These are phyloP conservation scores for Aspergillus fischeri DNA, from an alignment of 2,329 filamentous ascomycete genomes.

Conservation along the genomic window DNA sequence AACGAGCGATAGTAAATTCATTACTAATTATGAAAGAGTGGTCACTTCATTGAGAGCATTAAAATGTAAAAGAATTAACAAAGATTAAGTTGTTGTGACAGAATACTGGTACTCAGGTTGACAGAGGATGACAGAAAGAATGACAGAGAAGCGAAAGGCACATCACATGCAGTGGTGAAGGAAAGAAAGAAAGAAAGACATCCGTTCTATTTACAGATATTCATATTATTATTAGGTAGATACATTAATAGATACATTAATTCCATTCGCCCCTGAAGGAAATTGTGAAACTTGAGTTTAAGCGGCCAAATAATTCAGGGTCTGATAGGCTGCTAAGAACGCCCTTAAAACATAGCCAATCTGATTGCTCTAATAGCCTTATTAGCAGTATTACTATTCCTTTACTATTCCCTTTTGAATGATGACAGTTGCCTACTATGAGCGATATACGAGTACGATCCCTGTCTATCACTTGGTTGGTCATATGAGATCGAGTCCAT, in stretches of 20 bases:
- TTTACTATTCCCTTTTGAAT: too few relatives aligned
- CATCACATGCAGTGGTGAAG: background rate
- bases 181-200: too few relatives aligned
- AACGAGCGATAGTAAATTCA: slow-evolving; percentile 47
- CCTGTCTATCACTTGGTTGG: too few relatives aligned
- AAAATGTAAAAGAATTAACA: background rate
- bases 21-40: background rate
- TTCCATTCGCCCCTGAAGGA: background rate
- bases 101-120: background rate
- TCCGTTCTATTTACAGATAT: too few relatives aligned
- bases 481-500: too few relatives aligned
- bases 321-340: background rate
- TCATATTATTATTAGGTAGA: too few relatives aligned
- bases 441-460: too few relatives aligned
- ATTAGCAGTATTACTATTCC: too few relatives aligned
- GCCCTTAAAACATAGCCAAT: background rate
- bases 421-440: too few relatives aligned
- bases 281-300: background rate
- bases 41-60: background rate
- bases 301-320: background rate
- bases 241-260: too few relatives aligned
- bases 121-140: background rate
- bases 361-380: background rate
- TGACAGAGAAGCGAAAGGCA: background rate
- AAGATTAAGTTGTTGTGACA: background rate